phyloP scores from a whole-genome alignment of 371 early-diverging fungal genomes.

The Syncephalis plumigaleata region DNA sequence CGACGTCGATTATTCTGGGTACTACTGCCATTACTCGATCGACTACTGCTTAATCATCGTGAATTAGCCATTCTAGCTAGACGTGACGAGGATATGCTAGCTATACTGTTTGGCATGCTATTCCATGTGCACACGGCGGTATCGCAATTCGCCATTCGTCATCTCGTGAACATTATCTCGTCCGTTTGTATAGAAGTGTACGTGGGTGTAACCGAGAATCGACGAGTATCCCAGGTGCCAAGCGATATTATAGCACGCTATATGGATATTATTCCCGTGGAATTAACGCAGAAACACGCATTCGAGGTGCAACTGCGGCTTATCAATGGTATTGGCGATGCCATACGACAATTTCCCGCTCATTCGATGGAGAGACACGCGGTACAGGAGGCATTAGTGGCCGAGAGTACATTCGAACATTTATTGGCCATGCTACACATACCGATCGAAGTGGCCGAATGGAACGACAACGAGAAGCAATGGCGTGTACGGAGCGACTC shows the following conservation, averaged over 20 bases:
- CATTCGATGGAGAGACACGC: background rate
- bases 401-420: no score
- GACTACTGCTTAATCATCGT: background rate
- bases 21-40: background rate
- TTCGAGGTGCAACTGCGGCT: background rate
- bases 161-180: background rate
- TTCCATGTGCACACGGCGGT: background rate
- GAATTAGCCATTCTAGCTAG: background rate
- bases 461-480: no score
- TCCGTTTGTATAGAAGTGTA: background rate
- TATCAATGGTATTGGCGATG: background rate
- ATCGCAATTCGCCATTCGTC: background rate
- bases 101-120: background rate
- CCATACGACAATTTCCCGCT: background rate
- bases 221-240: background rate
- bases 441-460: no score
- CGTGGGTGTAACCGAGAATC: background rate
- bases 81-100: background rate
- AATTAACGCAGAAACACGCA: background rate
- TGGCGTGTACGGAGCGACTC: no score
- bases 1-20: slow-evolving; percentile 1
- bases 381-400: background rate
- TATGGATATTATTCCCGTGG: background rate
- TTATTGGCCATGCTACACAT: no score
- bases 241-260: background rate